A percentile compares a stretch with the other conserved stretches of the same genome.
Conservation (phyloP, 1,284 basidiomycete species). For the Cutaneotrichosporon sp. region DNA sequence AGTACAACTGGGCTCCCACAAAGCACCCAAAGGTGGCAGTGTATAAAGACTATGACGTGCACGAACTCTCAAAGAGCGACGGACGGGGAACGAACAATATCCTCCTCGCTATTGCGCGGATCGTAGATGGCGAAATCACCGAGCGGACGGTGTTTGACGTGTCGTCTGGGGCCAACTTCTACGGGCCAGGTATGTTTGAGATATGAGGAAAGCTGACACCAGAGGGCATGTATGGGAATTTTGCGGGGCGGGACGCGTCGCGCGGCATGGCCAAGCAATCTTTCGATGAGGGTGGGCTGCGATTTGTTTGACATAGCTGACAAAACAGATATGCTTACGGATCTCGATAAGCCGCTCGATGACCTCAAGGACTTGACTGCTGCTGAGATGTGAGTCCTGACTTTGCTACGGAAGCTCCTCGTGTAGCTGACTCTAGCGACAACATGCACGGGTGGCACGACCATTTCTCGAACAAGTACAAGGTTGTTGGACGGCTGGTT, state of each 20-base stretch:
- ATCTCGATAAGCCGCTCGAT: conserved; percentile 81
- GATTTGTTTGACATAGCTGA: background rate
- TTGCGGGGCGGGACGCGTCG: conserved; percentile 90
- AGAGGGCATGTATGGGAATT: conserved; percentile 96
- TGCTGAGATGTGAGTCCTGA: conserved; percentile 72
- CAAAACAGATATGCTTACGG: conserved; percentile 77
- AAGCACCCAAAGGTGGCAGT: conserved; percentile 72
- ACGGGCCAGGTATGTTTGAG: conserved; percentile 73
- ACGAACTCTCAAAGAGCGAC: conserved; percentile 66
- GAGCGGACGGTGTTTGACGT: conserved; percentile 89
- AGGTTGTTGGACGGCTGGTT: conserved; percentile 70
- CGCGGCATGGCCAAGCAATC: conserved; percentile 96
- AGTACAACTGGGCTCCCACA: conserved; percentile 83
- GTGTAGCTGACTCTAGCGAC: conserved; percentile 58
- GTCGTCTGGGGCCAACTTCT: conserved; percentile 80
- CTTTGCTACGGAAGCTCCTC: no score
- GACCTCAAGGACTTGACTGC: conserved; percentile 71
- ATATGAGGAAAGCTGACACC: conserved; percentile 11
- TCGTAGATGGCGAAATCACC: conserved; percentile 42
- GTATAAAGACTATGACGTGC: conserved; percentile 72
- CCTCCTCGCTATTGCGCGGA: conserved; percentile 78
- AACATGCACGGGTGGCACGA: conserved; percentile 92
- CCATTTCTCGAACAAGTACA: conserved; percentile 84
- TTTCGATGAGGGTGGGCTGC: conserved; percentile 72
- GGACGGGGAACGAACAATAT: conserved; percentile 66